A percentile compares a stretch with the other conserved stretches of the same genome.
Conservation (phyloP, 2,329 filamentous ascomycete genomes). For the Penicillium sp. region DNA sequence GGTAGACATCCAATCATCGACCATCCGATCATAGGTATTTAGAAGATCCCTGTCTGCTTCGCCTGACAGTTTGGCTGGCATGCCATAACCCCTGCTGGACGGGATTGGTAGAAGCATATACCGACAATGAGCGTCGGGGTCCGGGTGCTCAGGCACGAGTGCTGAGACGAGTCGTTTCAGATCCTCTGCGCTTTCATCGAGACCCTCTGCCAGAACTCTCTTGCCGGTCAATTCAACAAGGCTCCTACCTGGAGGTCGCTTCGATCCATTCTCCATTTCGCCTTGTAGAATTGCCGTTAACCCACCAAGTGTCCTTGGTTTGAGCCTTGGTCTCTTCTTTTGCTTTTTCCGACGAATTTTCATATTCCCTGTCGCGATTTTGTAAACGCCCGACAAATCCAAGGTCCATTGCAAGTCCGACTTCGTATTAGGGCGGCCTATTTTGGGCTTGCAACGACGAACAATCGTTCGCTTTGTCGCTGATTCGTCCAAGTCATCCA, state of each 20-base stretch:
- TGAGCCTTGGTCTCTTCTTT: conserved; percentile 1
- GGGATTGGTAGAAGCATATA: conserved; percentile 21
- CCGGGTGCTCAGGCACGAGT: conserved; percentile 4
- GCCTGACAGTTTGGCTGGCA: conserved; percentile 3
- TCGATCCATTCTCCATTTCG: conserved; percentile 3
- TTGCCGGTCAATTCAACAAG: conserved; percentile 33
- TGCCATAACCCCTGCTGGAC: conserved; percentile 10
- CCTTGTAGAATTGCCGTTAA: conserved; percentile 20
- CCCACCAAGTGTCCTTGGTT: conserved; percentile 19
- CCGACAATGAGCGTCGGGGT: conserved; percentile 7
- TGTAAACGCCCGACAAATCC: conserved; percentile 18
- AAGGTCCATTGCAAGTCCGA: conserved; percentile 27
- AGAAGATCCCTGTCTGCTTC: conserved; percentile 19
- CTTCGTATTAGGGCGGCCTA: conserved; percentile 8
- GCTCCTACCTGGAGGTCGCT: conserved; percentile 22
- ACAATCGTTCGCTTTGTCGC: conserved; percentile 6
- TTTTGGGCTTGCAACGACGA: conserved; percentile 5
- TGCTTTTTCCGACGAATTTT: neutral
- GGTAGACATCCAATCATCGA: conserved; percentile 36
- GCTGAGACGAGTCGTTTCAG: conserved; percentile 26
- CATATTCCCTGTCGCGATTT: conserved; percentile 19
- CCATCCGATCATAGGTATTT: conserved; percentile 34
- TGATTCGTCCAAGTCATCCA: conserved; percentile 38
- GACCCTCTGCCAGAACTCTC: conserved; percentile 31
- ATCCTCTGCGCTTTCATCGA: conserved; percentile 34